Base-by-base conservation (phyloP, 352 stramenopile genomes). In the Plasmopara halstedii region DNA sequence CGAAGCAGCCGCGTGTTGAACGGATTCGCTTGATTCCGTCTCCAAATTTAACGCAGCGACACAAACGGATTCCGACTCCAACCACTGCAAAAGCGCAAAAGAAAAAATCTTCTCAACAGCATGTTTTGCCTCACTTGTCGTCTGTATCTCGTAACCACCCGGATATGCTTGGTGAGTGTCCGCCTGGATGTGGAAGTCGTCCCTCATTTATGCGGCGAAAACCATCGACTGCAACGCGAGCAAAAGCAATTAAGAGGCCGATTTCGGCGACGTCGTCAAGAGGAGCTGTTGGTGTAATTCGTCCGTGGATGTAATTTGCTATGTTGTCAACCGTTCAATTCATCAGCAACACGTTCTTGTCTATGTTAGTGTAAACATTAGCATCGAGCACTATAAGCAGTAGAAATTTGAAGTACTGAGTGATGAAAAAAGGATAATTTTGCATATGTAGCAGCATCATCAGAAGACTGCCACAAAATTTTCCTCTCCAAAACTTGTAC, bases 11-110 rank as follows among this genome's bases (percentile, higher is more conserved):
- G 22, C 49, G 23, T 22, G 51, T 78, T 5, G 71, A 84, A 42
- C 73, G 67, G 7, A 71, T 84, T 38, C 64, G 58, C 10, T 54
- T 84, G 20, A 56, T 70, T 0, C 61, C 73, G 17, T 84, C 73
- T 2, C 51, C 61, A 4, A 67, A 57, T 35, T 37, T 84, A 17
- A 39, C 66, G 1, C 68, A 75, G 29, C 61, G 64, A 25, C 75
- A 80, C 34, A 63, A 77, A 41, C 64, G 58, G 27, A 59, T 72
- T 2, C 54, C 60, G 31, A 63, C 66, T 19, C 55, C 68, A 20
- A 53, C 48, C 4, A 53, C 23, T 6, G 46, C 32, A 10, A 22
- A 20, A 2, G 11, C 52, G 2, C 46, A 47, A 6, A 63, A 42
- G 27, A 61, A 60, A 25, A 64, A 53, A 32, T 43, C 43, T 37